phyloP scores from a whole-genome alignment of 1,284 basidiomycete species.

The Puccinia triticina region DNA sequence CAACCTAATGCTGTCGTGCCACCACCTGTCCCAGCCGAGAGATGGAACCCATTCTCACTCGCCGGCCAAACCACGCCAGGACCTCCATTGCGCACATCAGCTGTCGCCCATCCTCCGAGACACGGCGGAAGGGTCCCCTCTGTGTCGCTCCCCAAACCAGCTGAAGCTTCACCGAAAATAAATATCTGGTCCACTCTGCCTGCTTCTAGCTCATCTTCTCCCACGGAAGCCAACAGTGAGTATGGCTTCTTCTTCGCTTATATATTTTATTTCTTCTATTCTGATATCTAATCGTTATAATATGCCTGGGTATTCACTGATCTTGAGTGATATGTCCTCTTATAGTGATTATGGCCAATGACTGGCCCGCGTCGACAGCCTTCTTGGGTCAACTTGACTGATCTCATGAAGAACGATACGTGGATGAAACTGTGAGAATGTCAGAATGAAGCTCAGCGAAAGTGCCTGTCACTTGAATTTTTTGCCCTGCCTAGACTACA shows the following conservation, averaged over 20 bases:
- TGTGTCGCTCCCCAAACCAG: slow-evolving; percentile 43
- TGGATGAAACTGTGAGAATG: not conserved
- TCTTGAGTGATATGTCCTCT: not conserved
- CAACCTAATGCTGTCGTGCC: not conserved
- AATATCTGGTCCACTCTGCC: slow-evolving; percentile 39
- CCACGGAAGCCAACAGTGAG: slow-evolving; percentile 14
- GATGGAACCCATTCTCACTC: slow-evolving; percentile 18
- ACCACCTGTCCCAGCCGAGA: not conserved
- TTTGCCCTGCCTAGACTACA: not conserved
- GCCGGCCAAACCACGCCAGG: not conserved
- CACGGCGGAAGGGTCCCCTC: slow-evolving; percentile 30
- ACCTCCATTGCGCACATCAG: slow-evolving; percentile 2
- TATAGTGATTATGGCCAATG: slow-evolving; percentile 12
- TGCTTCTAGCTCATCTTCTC: slow-evolving; percentile 12
- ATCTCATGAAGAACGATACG: not conserved
- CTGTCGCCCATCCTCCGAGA: not conserved
- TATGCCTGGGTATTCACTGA: not conserved
- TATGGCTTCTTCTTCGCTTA: not conserved
- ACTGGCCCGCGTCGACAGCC: slow-evolving; percentile 33
- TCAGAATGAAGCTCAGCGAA: not conserved
- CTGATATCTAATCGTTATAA: no score
- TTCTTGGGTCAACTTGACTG: slow-evolving; percentile 17
- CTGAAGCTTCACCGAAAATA: slow-evolving; percentile 7
- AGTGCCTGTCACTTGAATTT: not conserved
- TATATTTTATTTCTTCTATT: not conserved